Conservation (phyloP, 495 filamentous ascomycete genomes). For the Penicillium odoratum region DNA sequence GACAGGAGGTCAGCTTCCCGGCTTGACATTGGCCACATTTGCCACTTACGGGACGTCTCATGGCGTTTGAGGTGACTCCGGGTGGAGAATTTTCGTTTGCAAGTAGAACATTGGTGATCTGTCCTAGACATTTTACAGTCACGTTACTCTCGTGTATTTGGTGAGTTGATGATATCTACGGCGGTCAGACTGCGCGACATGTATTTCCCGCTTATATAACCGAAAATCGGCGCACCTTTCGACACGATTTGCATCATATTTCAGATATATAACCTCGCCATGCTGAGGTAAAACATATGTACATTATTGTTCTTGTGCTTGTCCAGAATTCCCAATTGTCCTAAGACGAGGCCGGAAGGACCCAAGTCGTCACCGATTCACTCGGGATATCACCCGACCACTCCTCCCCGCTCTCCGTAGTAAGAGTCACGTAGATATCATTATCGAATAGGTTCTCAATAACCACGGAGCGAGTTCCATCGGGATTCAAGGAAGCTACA, state of each 20-base stretch:
- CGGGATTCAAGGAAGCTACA: conserved; percentile 51
- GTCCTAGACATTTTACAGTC: conserved; percentile 3
- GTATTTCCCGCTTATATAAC: not conserved
- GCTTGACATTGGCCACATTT: not conserved
- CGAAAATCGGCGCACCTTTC: too few relatives aligned
- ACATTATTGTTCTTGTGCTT: not conserved
- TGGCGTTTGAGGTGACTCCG: conserved; percentile 16
- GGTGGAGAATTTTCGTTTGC: conserved; percentile 8
- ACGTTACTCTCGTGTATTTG: not conserved
- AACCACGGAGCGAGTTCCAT: conserved; percentile 52
- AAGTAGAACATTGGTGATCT: not conserved
- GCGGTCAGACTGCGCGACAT: not conserved
- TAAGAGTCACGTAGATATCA: conserved; percentile 47
- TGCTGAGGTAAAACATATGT: not conserved
- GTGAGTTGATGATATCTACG: not conserved
- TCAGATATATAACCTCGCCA: too few relatives aligned
- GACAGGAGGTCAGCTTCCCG: not conserved
- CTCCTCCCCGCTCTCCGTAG: conserved; percentile 42
- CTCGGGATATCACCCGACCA: conserved; percentile 52
- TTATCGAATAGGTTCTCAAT: conserved; percentile 55
- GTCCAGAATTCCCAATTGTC: not conserved
- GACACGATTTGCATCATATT: too few relatives aligned
- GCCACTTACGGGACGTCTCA: conserved; percentile 13
- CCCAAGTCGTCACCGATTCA: conserved; percentile 54
- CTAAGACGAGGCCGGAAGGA: conserved; percentile 39